These are phyloP conservation scores for Knoxdaviesia capensis DNA, from an alignment of 2,329 filamentous ascomycete genomes.

Conservation along the genomic window DNA sequence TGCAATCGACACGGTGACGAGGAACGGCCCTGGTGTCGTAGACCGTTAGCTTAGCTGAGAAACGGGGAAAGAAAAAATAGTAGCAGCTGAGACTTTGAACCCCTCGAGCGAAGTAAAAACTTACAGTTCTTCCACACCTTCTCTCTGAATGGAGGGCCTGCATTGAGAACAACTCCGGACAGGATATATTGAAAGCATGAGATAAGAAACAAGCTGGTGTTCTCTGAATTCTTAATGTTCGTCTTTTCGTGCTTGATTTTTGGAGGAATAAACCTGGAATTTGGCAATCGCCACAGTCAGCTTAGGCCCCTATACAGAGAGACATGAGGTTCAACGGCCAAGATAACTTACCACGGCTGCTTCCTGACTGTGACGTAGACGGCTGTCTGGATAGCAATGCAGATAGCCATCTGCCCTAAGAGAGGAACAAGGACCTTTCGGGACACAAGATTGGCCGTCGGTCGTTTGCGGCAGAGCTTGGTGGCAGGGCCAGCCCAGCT, in stretches of 20 bases:
- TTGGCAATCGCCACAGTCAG: no score
- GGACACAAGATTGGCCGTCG: slow-evolving; percentile 80
- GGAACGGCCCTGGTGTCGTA: slow-evolving; percentile 50
- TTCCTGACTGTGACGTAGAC: slow-evolving; percentile 55
- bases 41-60: slow-evolving; percentile 1
- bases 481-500: slow-evolving; percentile 82
- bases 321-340: neutral
- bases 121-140: slow-evolving; percentile 59
- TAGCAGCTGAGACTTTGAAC: no score
- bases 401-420: slow-evolving; percentile 71
- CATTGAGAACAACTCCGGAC: slow-evolving; percentile 71
- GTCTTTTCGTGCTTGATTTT: slow-evolving; percentile 56
- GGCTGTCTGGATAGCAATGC: slow-evolving; percentile 54
- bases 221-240: slow-evolving; percentile 81
- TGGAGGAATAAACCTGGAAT: slow-evolving; percentile 53
- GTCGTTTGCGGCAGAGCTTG: slow-evolving; percentile 60
- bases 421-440: slow-evolving; percentile 80
- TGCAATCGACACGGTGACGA: slow-evolving; percentile 51
- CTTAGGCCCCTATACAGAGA: no score
- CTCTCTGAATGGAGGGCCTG: slow-evolving; percentile 79
- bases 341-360: slow-evolving; percentile 49
- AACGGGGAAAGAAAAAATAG: neutral
- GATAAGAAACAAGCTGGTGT: slow-evolving; percentile 73
- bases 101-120: slow-evolving; percentile 11
- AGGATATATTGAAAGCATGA: slow-evolving; percentile 93